Evolutionary conservation across 306 rosid species (phyloP), one percentile per base, ranked within the genome.

Genomic region (Benincasa hispida): DNA sequence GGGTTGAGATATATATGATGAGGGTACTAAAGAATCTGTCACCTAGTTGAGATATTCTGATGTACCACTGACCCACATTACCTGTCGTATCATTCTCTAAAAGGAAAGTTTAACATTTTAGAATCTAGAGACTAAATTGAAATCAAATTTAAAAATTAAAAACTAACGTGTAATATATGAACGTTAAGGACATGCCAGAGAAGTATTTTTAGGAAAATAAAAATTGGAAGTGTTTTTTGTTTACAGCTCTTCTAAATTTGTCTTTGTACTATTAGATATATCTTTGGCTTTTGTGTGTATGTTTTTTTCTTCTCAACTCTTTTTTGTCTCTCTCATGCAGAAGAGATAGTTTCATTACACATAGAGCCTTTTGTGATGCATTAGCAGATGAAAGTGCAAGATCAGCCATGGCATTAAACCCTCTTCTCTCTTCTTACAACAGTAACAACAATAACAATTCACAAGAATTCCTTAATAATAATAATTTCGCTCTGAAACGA

Each of bases 361-460:
- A 95, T 85, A 90, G 99, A 92, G 98, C 99, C 11, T 95, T 95
- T 77, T 95, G 99, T 83, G 97, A 95, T 84, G 98, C 97, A 77
- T 84, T 95, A 67, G 97, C 93, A 78, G 96, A 95, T 54, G 99
- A 95, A 79, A 90, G 90, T 85, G 94, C 90, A 45, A 89, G 93
- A 86, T 81, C 79, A 61, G 57, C 88, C 61, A 79, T 77, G 50
- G 60, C 81, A 22, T 12, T 77, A 58, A 83, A 87, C 76, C 87
- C 89, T 61, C 75, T 76, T 35, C 32, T 79, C 50, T 34, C 81
- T n/a, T 66, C 90, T 45, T 69, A 85, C 72, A 65, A 65, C 19
- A n/a, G 21, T 3, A 30, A 61, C 7, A 67, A 65, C 8, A 28
- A 59, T 13, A 67, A 41, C 2, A 70, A 70, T 70, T 51, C 58